Evolutionary conservation across 345 rosid genomes (phyloP), one percentile per base, ranked within the genome.

Genomic region (Boechera divaricarpa): DNA sequence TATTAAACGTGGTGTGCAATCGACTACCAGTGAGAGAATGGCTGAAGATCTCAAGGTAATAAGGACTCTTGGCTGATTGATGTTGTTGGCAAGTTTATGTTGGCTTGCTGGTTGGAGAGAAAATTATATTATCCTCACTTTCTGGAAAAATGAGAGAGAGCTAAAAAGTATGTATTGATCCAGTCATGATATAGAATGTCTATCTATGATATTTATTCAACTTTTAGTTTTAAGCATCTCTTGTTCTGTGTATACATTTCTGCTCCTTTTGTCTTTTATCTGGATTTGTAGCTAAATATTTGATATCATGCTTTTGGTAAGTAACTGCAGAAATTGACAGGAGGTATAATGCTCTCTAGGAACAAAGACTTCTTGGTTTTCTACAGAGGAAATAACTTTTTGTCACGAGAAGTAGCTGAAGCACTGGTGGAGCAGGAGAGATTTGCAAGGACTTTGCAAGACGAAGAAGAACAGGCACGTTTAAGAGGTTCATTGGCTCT

Each of bases 21-120:
- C 87, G 67, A 86, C 91, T 38, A 92, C 98, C 36, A 94, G 98
- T 85, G 98, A 94, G 82, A 92, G 97, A 83, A 94, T 94, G 97
- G 93, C 97, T 59, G 97, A 94, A 83, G 98, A 90, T 31, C 79
- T 94, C 79, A 94, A 90, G 98, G 98, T 94, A 79, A 78, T 29
- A 65, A 64, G 10, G 41, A 48, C n/a, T 38, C 69, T 13, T 21
- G 0, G 52, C 51, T 35, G 33, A 11, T 38, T 44, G 54, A 61
- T 54, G 72, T 58, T 11, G 13, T 52, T 7, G 10, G 48, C 12
- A 58, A 12, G 32, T 59, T 45, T 16, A 5, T 60, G 47, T 8
- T 56, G 11, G 11, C 55, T 41, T 41, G 5, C 48, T 44, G 48
- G 5, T 58, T 69, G 36, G n/a, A 68, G 33, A 49, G 63, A 39